Evolutionary conservation across 768 basidiomycete genomes (phyloP).

Genomic region (Nidula microcarpa): DNA sequence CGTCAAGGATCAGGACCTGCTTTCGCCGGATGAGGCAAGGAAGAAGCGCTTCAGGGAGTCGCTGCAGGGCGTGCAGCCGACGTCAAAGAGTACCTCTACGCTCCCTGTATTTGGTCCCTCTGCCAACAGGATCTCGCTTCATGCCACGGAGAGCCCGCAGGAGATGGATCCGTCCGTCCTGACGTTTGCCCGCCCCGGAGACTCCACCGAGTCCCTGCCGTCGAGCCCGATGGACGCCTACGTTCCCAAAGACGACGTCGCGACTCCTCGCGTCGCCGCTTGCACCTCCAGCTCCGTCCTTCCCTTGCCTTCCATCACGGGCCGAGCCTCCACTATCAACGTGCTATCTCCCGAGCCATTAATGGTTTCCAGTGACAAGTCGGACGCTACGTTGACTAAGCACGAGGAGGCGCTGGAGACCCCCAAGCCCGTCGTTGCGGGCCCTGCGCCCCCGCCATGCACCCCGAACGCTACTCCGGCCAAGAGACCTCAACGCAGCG

Average conservation of each 20-base stretch:
- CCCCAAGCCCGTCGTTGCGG: constrained; percentile 1
- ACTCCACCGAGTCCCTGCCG: constrained; percentile 71
- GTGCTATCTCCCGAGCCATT: neutral
- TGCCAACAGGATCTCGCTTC: constrained; percentile 10
- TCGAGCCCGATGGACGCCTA: constrained; percentile 11
- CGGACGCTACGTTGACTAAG: neutral
- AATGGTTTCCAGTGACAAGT: neutral
- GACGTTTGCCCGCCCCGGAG: constrained; percentile 69
- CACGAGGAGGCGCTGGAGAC: constrained; percentile 5
- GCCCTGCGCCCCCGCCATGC: constrained; percentile 12
- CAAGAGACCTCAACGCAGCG: constrained; percentile 40
- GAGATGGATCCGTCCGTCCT: constrained; percentile 77
- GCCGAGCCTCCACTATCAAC: constrained; percentile 4
- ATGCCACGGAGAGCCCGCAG: constrained; percentile 36
- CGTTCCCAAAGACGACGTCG: constrained; percentile 20
- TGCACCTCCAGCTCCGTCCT: constrained; percentile 4
- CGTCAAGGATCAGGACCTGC: constrained; percentile 19
- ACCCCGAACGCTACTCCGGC: constrained; percentile 12
- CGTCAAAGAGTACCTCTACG: constrained; percentile 31
- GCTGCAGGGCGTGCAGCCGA: constrained; percentile 11
- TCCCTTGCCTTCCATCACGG: constrained; percentile 5
- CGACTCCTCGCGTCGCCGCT: constrained; percentile 25
- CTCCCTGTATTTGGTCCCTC: constrained; percentile 18
- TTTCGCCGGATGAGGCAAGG: constrained; percentile 14
- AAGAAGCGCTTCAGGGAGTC: constrained; percentile 11